These are phyloP conservation scores for Claviceps fusiformis DNA, from an alignment of 2,329 filamentous ascomycete species.

Conservation along the genomic window DNA sequence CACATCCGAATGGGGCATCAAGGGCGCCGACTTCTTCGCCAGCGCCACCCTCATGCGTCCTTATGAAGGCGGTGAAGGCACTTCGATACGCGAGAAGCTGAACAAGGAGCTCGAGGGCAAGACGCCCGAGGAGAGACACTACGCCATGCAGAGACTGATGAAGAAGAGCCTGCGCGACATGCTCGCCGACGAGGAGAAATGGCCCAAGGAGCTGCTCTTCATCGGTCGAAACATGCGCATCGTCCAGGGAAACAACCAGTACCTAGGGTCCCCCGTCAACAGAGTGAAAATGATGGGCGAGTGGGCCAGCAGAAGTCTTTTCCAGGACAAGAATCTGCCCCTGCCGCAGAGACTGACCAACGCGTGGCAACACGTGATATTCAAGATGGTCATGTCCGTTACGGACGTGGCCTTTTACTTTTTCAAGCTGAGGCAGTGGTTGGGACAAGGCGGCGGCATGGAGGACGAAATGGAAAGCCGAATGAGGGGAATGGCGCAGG, in stretches of 20 bases:
- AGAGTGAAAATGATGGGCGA: conserved; percentile 84
- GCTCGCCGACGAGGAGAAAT: conserved; percentile 72
- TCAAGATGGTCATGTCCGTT: conserved; percentile 59
- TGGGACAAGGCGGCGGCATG: conserved; percentile 72
- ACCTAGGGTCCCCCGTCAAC: conserved; percentile 79
- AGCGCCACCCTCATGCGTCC: conserved; percentile 80
- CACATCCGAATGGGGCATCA: conserved; percentile 73
- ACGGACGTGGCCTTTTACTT: conserved; percentile 77
- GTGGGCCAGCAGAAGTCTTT: conserved; percentile 79
- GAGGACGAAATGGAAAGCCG: conserved; percentile 84
- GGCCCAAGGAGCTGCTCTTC: conserved; percentile 83
- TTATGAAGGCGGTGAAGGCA: conserved; percentile 67
- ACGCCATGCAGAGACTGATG: conserved; percentile 78
- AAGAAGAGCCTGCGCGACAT: conserved; percentile 55
- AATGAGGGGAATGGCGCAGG: conserved; percentile 78
- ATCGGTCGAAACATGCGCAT: conserved; percentile 86
- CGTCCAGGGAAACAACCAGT: conserved; percentile 87
- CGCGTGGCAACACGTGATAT: conserved; percentile 67
- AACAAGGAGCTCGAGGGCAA: conserved; percentile 47
- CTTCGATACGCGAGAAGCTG: conserved; percentile 49
- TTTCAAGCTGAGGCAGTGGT: conserved; percentile 60
- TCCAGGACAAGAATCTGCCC: conserved; percentile 55
- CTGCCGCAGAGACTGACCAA: conserved; percentile 51
- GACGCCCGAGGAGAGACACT: conserved; percentile 59
- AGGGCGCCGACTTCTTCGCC: conserved; percentile 80